Base-by-base conservation (phyloP, 2,329 filamentous ascomycete species). In the Akanthomyces lecanii region DNA sequence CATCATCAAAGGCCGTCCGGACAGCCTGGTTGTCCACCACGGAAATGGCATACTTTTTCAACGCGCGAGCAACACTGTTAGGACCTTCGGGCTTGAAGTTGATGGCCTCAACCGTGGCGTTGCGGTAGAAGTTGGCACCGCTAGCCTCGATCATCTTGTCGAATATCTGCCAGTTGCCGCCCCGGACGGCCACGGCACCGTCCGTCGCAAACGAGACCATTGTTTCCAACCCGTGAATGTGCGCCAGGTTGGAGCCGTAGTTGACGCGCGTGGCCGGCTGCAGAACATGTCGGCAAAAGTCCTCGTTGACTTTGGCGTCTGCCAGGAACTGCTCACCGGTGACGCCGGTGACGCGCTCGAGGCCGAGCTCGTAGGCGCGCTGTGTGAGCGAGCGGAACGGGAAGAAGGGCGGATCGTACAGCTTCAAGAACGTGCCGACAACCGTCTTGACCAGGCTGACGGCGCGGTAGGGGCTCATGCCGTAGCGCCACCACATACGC, bases 161-260 rank as follows among this genome's bases (percentile, higher is more conserved):
- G 71, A 99, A 99, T 61, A 99, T 97, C 69, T 86, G 87, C 92
- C 93, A 98, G 74, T 98, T 99, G 1, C 95, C 95, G 7, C 92
- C 92, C 16, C 84, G 76, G 1, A 98, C 84, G 21, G 89, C 81
- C 72, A 92, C 85, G 0, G 93, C 91, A 7, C 92, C 92, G 59
- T 94, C 89, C 0, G 92, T 90, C 2, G 93, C 90, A 86, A 98
- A 91, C 50, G 92, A 94, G 2, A 96, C 85, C 89, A 97, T 92
- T 1, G 93, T 87, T 70, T 96, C 92, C 1, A 99, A 77, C 0
- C 92, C 95, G 70, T 98, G 93, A 54, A 98, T 95, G 42, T 86
- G 79, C n/a, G 81, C 84, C 14, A 98, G 76, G 68, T 98, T 97
- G 55, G 93, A 91, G 0, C 90, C 95, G 76, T 97, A 99, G 75